A percentile compares a stretch with the other conserved stretches of the same genome.
Conservation (phyloP, 331 rosid species). For the Ulmus americana region DNA sequence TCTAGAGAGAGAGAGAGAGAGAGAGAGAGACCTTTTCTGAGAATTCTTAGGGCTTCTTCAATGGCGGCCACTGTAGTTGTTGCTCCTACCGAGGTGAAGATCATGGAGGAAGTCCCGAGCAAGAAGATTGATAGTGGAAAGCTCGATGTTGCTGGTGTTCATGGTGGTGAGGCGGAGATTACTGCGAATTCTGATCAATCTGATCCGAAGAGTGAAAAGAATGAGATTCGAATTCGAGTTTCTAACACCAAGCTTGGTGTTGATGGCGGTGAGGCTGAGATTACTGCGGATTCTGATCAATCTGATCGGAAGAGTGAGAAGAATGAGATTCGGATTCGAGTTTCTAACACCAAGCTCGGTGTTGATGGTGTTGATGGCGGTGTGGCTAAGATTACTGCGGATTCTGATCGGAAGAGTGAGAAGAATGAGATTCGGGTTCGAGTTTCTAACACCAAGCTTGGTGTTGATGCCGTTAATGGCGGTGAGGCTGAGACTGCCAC, state of each 20-base stretch:
- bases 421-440: slow-evolving; percentile 33
- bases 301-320: no score
- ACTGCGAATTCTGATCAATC: no score
- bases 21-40: slow-evolving; percentile 12
- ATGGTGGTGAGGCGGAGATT: no score
- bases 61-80: slow-evolving; percentile 23
- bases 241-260: not conserved
- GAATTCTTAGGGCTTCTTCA: not conserved
- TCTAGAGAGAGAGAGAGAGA: slow-evolving; percentile 12
- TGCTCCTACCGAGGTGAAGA: no score
- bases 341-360: not conserved
- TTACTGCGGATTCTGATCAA: no score
- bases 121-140: not conserved
- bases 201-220: no score
- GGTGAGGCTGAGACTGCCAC: not conserved
- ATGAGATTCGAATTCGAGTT: no score
- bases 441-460: slow-evolving; percentile 46
- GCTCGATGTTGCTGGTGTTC: slow-evolving; percentile 1
- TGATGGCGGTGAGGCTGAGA: not conserved
- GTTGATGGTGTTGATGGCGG: not conserved
- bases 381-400: not conserved
- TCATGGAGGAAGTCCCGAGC: not conserved
- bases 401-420: not conserved
- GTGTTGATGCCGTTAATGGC: not conserved
- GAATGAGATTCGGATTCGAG: no score